Evolutionary conservation across 331 rosid genomes (phyloP).

Genomic region (Pyrus hybrid): DNA sequence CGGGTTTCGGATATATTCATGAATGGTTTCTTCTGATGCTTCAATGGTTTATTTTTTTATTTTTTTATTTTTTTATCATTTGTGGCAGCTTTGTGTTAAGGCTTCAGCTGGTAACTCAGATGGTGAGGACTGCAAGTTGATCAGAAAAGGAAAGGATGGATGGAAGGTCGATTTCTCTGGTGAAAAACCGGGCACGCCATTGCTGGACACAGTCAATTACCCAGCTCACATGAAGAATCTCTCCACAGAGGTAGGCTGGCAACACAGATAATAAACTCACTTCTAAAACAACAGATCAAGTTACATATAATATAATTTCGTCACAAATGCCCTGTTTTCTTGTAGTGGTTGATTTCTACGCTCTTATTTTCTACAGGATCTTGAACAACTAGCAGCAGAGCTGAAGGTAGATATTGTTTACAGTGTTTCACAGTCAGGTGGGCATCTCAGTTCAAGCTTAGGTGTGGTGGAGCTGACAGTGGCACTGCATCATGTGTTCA

Average conservation of each 20-base stretch:
- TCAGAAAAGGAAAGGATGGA: conserved; percentile 37
- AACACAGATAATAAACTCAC: neutral
- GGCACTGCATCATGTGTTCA: conserved; percentile 81
- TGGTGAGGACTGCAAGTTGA: conserved; percentile 29
- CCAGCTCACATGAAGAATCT: conserved; percentile 87
- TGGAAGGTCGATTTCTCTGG: conserved; percentile 50
- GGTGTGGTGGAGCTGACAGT: conserved; percentile 84
- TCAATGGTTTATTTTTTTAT: neutral
- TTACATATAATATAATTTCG: neutral
- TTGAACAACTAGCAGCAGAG: conserved; percentile 78
- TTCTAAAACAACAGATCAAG: neutral
- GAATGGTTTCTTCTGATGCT: neutral
- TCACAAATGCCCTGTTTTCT: neutral
- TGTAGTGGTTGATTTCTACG: neutral
- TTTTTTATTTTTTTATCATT: neutral
- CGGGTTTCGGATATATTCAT: neutral
- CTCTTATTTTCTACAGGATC: conserved; percentile 40
- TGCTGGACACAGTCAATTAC: conserved; percentile 70
- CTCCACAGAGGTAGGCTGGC: conserved; percentile 38
- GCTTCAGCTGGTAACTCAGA: conserved; percentile 35
- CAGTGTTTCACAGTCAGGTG: conserved; percentile 58
- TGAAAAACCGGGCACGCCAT: conserved; percentile 62
- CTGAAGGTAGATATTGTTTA: conserved; percentile 70
- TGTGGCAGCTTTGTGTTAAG: conserved; percentile 36
- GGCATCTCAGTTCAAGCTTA: conserved; percentile 89